phyloP scores from a whole-genome alignment of 345 rosid species.

The Cardiospermum halicacabum region DNA sequence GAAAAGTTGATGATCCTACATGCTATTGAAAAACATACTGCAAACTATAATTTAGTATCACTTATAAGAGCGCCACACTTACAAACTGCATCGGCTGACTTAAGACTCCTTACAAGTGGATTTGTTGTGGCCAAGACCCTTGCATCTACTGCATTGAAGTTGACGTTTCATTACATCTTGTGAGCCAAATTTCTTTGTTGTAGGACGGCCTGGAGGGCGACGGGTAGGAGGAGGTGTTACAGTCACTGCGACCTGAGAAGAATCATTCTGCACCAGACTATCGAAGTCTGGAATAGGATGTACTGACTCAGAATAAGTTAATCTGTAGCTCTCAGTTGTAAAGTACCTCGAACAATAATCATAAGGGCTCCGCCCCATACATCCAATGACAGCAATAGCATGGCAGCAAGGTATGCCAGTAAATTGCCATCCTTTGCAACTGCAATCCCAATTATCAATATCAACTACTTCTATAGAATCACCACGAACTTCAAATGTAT shows the following conservation, averaged over 20 bases:
- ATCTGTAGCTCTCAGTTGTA: constrained; percentile 60
- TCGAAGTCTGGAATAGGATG: constrained; percentile 61
- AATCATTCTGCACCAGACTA: constrained; percentile 33
- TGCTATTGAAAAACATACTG: not conserved
- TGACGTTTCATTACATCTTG: constrained; percentile 75
- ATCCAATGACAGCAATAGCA: constrained; percentile 59
- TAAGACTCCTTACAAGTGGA: constrained; percentile 89
- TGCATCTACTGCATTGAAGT: constrained; percentile 96
- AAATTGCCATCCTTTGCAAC: constrained; percentile 84
- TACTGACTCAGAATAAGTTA: constrained; percentile 61
- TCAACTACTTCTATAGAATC: constrained; percentile 67
- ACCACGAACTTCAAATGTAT: constrained; percentile 77
- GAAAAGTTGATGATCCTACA: not conserved
- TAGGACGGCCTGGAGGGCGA: constrained; percentile 83
- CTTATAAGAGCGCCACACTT: constrained; percentile 4
- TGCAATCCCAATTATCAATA: constrained; percentile 73
- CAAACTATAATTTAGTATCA: not conserved
- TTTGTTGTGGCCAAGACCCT: constrained; percentile 95
- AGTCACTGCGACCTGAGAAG: constrained; percentile 49
- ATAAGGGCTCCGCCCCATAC: constrained; percentile 52
- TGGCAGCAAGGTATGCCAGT: constrained; percentile 84
- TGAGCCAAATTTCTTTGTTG: constrained; percentile 54
- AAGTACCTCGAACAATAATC: constrained; percentile 76
- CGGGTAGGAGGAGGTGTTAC: constrained; percentile 87
- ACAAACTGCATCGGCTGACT: constrained; percentile 28